Conservation (phyloP, 1,284 basidiomycete species). For the Afroboletus lepidellus region DNA sequence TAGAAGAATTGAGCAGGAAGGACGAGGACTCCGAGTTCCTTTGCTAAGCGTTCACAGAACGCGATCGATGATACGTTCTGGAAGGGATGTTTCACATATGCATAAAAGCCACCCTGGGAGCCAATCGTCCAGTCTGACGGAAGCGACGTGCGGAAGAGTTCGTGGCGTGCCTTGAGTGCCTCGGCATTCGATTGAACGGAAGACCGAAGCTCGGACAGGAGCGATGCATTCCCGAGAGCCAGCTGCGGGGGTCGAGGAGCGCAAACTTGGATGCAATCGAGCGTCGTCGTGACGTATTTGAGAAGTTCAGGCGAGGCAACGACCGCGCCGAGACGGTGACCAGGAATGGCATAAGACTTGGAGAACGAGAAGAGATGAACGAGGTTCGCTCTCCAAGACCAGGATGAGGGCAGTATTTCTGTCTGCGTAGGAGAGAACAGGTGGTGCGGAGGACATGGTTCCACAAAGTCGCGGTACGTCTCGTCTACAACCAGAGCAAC, state of each 20-base stretch:
- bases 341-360: slow-evolving; percentile 84
- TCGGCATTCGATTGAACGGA: slow-evolving; percentile 53
- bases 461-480: slow-evolving; percentile 85
- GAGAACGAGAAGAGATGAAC: slow-evolving; percentile 80
- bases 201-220: slow-evolving; percentile 41
- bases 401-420: not conserved
- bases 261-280: slow-evolving; percentile 83
- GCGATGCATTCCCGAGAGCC: slow-evolving; percentile 34
- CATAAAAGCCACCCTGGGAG: slow-evolving; percentile 71
- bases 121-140: slow-evolving; percentile 59
- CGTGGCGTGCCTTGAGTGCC: slow-evolving; percentile 56
- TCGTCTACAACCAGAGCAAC: slow-evolving; percentile 86
- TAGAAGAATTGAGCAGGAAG: slow-evolving; percentile 74
- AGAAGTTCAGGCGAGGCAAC: slow-evolving; percentile 64
- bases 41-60: slow-evolving; percentile 61
- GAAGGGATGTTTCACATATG: slow-evolving; percentile 77
- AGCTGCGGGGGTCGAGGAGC: slow-evolving; percentile 73
- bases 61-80: slow-evolving; percentile 44
- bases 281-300: slow-evolving; percentile 55
- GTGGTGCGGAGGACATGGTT: slow-evolving; percentile 50
- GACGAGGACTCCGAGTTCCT: slow-evolving; percentile 62
- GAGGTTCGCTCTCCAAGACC: slow-evolving; percentile 59
- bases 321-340: slow-evolving; percentile 79
- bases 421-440: slow-evolving; percentile 42
- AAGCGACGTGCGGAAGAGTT: slow-evolving; percentile 53